Base-by-base conservation (phyloP, 2,329 filamentous ascomycete species). In the Metarhizium album region DNA sequence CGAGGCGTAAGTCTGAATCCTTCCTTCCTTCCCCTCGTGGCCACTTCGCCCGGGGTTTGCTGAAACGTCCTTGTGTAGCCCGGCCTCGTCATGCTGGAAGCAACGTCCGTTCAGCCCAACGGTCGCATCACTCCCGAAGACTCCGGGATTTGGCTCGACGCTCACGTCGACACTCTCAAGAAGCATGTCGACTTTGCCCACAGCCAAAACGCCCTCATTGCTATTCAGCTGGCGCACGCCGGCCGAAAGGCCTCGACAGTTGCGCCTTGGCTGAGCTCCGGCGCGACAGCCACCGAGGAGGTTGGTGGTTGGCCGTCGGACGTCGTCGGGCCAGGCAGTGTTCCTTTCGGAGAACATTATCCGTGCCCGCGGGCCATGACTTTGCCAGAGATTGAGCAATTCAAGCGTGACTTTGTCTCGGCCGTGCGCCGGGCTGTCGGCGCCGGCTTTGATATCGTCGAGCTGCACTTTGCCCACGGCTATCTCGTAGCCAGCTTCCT, bases 391-490 rank as follows among this genome's bases (percentile, higher is more conserved):
- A 90, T 93, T 52, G 69, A 78, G 48, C 65, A 74, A 6, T 68
- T 87, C 50, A 85, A 87, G 63, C 64, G 64, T 6, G 78, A 76
- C 2, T 90, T 79, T 65, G 75, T 71, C 1, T 72, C 71, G 0
- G 75, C 74, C 0, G 72, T 74, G 0, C 70, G 72, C 54, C 69
- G 81, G 9, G 75, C 86, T 1, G 62, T 89, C 0, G 67, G 74
- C 47, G 82, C 80, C 0, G 87, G 87, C 0, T 79, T 86, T 55
- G 83, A 86, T 58, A 78, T 79, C 3, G 74, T 87, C 16, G 83
- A 83, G 64, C 80, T 94, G 47, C 88, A 93, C 69, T 79, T 76
- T 57, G 88, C 87, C 0, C 87, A 93, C 60, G 87, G 87, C 1
- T 93, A 90, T 62, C 75, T 93, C 0, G 69, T 91, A 0, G 80